Evolutionary conservation across 371 early-diverging fungal genomes (phyloP).

Genomic region (Apophysomyces elegans): DNA sequence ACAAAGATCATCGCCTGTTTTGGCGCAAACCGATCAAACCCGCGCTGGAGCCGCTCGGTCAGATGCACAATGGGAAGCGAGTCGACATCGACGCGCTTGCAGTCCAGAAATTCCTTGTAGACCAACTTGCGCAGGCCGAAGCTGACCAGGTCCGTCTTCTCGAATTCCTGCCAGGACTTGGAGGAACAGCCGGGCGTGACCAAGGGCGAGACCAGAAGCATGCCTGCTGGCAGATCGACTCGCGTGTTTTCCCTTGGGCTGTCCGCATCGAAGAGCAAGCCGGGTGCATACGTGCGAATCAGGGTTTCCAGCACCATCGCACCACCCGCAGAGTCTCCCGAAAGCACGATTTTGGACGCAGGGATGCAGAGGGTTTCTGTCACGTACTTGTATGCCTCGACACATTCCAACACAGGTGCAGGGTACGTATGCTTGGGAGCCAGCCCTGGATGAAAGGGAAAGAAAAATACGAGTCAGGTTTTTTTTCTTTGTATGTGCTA

Average conservation of each 20-base stretch:
- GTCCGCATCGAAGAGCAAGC: constrained; percentile 21
- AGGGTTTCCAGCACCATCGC: constrained; percentile 37
- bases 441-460: constrained; percentile 24
- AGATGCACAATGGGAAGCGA: constrained; percentile 32
- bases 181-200: constrained; percentile 33
- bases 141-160: constrained; percentile 34
- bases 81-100: constrained; percentile 28
- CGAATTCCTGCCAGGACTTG: constrained; percentile 33
- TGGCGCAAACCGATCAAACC: constrained; percentile 37
- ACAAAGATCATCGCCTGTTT: constrained; percentile 36
- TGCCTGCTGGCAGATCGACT: constrained; percentile 37
- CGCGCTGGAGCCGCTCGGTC: constrained; percentile 18
- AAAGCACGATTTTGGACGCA: constrained; percentile 37
- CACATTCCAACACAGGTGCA: constrained; percentile 46
- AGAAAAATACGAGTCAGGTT: neutral
- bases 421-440: constrained; percentile 52
- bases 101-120: constrained; percentile 38
- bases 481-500: neutral
- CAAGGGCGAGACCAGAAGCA: constrained; percentile 38
- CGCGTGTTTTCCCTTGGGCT: constrained; percentile 28
- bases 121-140: constrained; percentile 28
- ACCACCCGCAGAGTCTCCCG: constrained; percentile 47
- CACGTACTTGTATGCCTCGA: constrained; percentile 52
- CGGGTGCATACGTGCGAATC: constrained; percentile 33
- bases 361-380: constrained; percentile 38